Percentiles rank a stretch among this genome's conserved stretches.
Conservation (phyloP, 768 basidiomycete genomes). For the Dendrothele bispora region DNA sequence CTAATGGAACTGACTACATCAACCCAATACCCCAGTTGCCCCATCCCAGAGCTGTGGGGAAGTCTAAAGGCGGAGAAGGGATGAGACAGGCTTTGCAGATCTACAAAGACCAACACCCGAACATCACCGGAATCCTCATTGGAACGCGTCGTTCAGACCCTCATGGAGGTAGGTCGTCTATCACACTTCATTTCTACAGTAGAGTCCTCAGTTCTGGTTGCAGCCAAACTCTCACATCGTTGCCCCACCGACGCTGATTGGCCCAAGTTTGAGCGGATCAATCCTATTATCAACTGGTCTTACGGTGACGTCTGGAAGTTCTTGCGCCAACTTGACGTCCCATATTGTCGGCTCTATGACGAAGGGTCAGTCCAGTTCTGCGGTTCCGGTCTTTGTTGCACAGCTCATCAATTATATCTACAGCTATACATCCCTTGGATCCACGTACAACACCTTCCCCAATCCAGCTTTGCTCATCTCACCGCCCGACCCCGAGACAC, state of each 20-base stretch:
- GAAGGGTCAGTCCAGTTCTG: slow-evolving; percentile 67
- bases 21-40: slow-evolving; percentile 15
- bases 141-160: slow-evolving; percentile 91
- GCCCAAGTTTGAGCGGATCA: slow-evolving; percentile 88
- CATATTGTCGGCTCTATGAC: slow-evolving; percentile 90
- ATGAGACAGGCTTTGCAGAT: slow-evolving; percentile 78
- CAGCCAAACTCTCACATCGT: slow-evolving; percentile 70
- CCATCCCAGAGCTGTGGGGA: slow-evolving; percentile 42
- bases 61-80: slow-evolving; percentile 58
- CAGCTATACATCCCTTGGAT: slow-evolving; percentile 97
- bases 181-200: not conserved
- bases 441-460: slow-evolving; percentile 90
- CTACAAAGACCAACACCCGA: slow-evolving; percentile 67
- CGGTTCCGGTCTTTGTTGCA: slow-evolving; percentile 5
- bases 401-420: not conserved
- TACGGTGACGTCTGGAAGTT: slow-evolving; percentile 91
- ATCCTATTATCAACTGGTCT: slow-evolving; percentile 95
- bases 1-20: slow-evolving; percentile 19
- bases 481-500: too few species aligned
- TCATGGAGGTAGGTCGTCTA: slow-evolving; percentile 73
- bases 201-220: not conserved
- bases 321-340: slow-evolving; percentile 68
- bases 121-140: slow-evolving; percentile 80
- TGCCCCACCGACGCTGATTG: slow-evolving; percentile 87
- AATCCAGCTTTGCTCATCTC: slow-evolving; percentile 77